These are phyloP conservation scores for Psidium guajava DNA, from an alignment of 345 rosid species.

Conservation along the genomic window DNA sequence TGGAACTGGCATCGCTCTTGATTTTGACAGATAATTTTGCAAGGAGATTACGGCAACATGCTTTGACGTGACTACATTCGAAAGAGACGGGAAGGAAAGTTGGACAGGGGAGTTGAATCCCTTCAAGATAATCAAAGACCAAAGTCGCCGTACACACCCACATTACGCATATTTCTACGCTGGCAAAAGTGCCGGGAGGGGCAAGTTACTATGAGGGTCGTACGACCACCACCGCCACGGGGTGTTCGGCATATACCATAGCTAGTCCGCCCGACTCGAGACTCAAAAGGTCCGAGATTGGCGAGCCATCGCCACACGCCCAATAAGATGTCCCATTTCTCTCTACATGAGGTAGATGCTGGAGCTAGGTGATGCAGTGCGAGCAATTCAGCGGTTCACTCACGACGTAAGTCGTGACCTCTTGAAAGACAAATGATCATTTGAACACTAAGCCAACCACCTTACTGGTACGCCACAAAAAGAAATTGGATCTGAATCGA, in stretches of 20 bases:
- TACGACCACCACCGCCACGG: too few relatives aligned
- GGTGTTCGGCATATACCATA: not conserved
- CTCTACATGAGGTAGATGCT: not conserved
- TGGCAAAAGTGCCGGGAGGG: not conserved
- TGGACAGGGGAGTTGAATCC: not conserved
- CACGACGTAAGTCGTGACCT: not conserved
- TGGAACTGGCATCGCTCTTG: not conserved
- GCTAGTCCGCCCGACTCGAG: not conserved
- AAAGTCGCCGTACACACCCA: not conserved
- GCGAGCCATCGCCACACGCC: not conserved
- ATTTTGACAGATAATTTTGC: not conserved
- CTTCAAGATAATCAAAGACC: not conserved
- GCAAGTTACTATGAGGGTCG: not conserved
- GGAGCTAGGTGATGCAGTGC: accelerated
- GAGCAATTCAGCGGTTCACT: not conserved
- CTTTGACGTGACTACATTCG: not conserved
- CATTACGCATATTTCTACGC: not conserved
- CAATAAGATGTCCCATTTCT: not conserved
- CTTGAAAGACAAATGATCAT: not conserved
- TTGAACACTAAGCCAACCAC: not conserved
- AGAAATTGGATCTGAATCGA: not conserved
- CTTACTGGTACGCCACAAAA: not conserved
- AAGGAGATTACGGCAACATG: not conserved
- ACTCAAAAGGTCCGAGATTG: not conserved
- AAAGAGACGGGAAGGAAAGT: not conserved